A percentile compares a stretch with the other conserved stretches of the same genome.
These are phyloP conservation scores for Gossypioides kirkii DNA, from an alignment of 345 rosid genomes.

Conservation along the genomic window DNA sequence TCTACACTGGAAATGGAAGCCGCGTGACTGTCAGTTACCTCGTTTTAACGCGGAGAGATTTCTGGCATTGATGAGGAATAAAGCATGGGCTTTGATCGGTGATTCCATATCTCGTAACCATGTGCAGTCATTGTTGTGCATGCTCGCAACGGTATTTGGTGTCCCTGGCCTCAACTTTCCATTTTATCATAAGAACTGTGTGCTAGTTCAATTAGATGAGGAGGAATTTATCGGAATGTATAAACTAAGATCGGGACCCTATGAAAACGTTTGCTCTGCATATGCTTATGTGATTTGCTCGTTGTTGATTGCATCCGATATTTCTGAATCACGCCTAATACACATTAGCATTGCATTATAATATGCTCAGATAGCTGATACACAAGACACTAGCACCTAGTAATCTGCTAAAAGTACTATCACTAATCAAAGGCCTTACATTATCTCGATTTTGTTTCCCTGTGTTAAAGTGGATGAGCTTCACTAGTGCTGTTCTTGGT, in stretches of 20 bases:
- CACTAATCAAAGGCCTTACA: neutral
- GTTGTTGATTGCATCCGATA: neutral
- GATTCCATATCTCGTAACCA: constrained; percentile 97
- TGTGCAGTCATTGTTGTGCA: constrained; percentile 77
- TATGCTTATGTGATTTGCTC: neutral
- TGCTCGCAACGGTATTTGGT: constrained; percentile 58
- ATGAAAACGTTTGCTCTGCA: neutral
- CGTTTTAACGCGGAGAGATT: constrained; percentile 57
- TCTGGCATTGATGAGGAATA: constrained; percentile 70
- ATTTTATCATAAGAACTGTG: neutral
- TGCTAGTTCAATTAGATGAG: neutral
- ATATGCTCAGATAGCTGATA: neutral
- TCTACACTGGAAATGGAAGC: constrained; percentile 88
- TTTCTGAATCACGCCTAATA: neutral
- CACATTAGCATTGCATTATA: neutral
- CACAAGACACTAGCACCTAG: neutral
- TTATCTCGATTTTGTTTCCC: neutral
- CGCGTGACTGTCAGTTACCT: constrained; percentile 66
- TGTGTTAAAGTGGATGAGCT: neutral
- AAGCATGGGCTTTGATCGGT: constrained; percentile 80
- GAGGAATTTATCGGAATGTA: neutral
- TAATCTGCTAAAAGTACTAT: neutral
- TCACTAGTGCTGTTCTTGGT: neutral
- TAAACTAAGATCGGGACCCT: neutral
- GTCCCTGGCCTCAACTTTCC: neutral